Base-by-base conservation (phyloP, 768 basidiomycete genomes). In the Xerocomellus dryophilus region DNA sequence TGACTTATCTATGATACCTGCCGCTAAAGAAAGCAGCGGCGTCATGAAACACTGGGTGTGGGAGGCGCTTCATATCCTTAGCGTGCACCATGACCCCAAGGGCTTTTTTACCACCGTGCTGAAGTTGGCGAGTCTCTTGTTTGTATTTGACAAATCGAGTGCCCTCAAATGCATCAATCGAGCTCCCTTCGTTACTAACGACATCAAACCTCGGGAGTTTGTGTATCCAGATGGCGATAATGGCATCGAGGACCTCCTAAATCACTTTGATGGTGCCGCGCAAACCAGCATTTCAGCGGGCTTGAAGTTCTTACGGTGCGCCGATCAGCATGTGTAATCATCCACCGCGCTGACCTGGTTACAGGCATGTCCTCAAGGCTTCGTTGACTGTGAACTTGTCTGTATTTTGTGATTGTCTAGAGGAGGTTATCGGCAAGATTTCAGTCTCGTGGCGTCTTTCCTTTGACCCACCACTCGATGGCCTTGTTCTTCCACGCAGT, bases 331-430 rank as follows among this genome's bases (percentile, higher is more conserved):
- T 18, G 5, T 12, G 7, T 4, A 8, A 27, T 20, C 42, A 25
- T 12, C 17, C 11, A 2, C 7, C 1, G 11, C 14, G 15, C 18
- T 56, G 20, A 56, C 2, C 23, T 36, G 5, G 10, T 5, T 27
- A n/a, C 51, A 84, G 83, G n/a, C 77, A 80, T 53, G 57, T 84
- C 14, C 54, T 81, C 15, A 57, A 68, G 2, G 51, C 59, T 1
- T 50, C 55, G 7, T 51, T 82, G 6, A 61, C 61, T 3, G 71
- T 83, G 20, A 72, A 83, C 29, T 66, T 80, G 25, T 68, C 70
- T 29, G 71, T 79, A 9, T 63, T 86, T 3, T 85, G 82, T 50
- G 74, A 80, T 49, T 66, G 78, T 41, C 54, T 82, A 17, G 85
- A 87, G 39, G 65, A 66, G 10, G 62, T 86, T 2, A 76, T 78